Percentiles rank a stretch among this genome's conserved stretches.
phyloP scores from a whole-genome alignment of 495 filamentous ascomycete genomes.

The Apiosordaria backusii region DNA sequence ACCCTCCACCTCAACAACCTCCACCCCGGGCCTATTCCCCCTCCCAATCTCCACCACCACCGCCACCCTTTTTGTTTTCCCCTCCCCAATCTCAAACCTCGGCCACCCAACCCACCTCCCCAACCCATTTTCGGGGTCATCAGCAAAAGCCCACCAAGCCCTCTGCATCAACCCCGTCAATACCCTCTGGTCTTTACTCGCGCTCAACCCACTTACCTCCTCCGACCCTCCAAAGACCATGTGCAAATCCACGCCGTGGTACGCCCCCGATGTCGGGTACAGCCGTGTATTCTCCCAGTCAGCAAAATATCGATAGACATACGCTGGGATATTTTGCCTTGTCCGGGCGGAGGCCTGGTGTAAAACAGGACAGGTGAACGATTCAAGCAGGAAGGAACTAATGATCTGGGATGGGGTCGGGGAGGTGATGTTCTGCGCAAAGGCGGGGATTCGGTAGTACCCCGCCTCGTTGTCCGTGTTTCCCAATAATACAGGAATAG shows the following conservation, averaged over 20 bases:
- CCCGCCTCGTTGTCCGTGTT: constrained; percentile 17
- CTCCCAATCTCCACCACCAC: not conserved
- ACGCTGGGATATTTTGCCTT: constrained; percentile 28
- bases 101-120: constrained; percentile 14
- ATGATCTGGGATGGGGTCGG: constrained; percentile 8
- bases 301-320: constrained; percentile 36
- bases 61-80: no score
- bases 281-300: constrained; percentile 43
- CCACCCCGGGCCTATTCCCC: not conserved
- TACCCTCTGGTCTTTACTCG: constrained; percentile 27
- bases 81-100: not conserved
- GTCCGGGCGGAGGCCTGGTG: constrained; percentile 15
- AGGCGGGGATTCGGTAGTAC: constrained; percentile 18
- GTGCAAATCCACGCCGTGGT: constrained; percentile 48
- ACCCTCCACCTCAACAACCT: not conserved
- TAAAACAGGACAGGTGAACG: constrained; percentile 23
- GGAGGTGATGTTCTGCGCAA: constrained; percentile 5
- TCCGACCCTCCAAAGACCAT: constrained; percentile 46
- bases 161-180: constrained; percentile 35
- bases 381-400: constrained; percentile 19
- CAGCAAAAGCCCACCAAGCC: constrained; percentile 44
- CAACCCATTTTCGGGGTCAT: constrained; percentile 11
- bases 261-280: constrained; percentile 38
- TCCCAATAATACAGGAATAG: constrained; percentile 11
- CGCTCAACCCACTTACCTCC: constrained; percentile 37